phyloP scores from a whole-genome alignment of 345 rosid genomes.

The Lumnitzera racemosa region DNA sequence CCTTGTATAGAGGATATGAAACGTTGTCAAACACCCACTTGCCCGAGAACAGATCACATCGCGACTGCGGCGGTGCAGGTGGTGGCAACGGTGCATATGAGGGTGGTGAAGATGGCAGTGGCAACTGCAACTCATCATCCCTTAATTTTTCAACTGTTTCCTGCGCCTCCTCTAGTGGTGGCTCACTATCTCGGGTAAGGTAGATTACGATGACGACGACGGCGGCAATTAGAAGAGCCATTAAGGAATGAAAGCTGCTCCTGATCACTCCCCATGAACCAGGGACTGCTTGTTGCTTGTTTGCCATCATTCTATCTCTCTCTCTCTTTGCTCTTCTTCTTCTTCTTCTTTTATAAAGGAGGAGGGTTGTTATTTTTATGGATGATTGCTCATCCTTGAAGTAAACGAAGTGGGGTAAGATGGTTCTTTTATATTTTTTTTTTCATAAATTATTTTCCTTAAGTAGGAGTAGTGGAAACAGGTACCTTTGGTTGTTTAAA shows the following conservation, averaged over 20 bases:
- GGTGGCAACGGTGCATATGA: too few species aligned
- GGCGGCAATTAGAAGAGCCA: conserved; percentile 49
- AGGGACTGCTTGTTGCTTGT: conserved; percentile 23
- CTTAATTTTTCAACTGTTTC: background rate
- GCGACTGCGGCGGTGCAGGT: background rate
- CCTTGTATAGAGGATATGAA: conserved; percentile 69
- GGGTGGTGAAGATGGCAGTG: background rate
- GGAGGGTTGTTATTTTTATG: too few species aligned
- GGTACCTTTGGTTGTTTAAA: too few species aligned
- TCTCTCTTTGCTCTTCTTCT: too few species aligned
- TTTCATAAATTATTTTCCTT: too few species aligned
- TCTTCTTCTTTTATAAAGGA: too few species aligned
- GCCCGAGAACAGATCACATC: conserved; percentile 70
- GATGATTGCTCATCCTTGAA: too few species aligned
- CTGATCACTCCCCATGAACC: conserved; percentile 13
- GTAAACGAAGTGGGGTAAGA: too few species aligned
- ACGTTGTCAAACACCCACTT: conserved; percentile 70
- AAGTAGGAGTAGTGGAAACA: too few species aligned
- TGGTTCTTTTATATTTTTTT: too few species aligned
- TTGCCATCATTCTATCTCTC: conserved; percentile 21
- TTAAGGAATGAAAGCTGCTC: conserved; percentile 55
- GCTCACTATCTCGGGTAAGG: conserved; percentile 24
- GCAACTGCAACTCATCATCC: background rate
- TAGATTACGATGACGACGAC: conserved; percentile 41
- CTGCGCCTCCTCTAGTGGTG: background rate